Conservation (phyloP, 208 protist genomes). For the Leishmania turanica region DNA sequence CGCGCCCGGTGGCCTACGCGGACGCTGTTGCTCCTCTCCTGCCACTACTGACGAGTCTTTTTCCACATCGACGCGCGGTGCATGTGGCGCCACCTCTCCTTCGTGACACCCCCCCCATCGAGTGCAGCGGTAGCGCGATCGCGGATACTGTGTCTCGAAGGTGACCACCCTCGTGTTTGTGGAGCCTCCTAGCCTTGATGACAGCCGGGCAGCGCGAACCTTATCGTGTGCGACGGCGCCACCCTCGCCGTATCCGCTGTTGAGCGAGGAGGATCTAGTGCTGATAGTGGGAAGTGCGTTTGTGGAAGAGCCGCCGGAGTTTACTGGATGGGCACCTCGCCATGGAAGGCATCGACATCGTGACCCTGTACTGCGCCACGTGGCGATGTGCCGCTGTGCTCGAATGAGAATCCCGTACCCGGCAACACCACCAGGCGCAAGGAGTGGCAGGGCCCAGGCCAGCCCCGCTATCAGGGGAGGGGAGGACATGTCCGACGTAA, state of each 20-base stretch:
- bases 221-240: constrained; percentile 10
- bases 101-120: neutral
- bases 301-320: constrained; percentile 6
- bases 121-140: constrained; percentile 8
- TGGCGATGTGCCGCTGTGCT: neutral
- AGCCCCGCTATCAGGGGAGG: neutral
- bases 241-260: neutral
- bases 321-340: constrained; percentile 14
- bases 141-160: neutral
- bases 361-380: constrained; percentile 7
- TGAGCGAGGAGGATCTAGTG: neutral
- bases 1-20: neutral
- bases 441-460: neutral
- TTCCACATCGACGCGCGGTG: neutral
- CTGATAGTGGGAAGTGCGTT: neutral
- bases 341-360: constrained; percentile 18
- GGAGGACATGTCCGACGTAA: neutral
- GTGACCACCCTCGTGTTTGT: constrained; percentile 5
- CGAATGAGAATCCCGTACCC: neutral
- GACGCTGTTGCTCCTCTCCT: constrained; percentile 9
- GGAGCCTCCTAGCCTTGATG: neutral
- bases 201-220: neutral
- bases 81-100: constrained; percentile 19
- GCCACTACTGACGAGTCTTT: constrained; percentile 19
- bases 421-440: neutral